A percentile compares a stretch with the other conserved stretches of the same genome.
These are phyloP conservation scores for Ophiostoma angusticollis DNA, from an alignment of 2,329 filamentous ascomycete genomes.

Conservation along the genomic window DNA sequence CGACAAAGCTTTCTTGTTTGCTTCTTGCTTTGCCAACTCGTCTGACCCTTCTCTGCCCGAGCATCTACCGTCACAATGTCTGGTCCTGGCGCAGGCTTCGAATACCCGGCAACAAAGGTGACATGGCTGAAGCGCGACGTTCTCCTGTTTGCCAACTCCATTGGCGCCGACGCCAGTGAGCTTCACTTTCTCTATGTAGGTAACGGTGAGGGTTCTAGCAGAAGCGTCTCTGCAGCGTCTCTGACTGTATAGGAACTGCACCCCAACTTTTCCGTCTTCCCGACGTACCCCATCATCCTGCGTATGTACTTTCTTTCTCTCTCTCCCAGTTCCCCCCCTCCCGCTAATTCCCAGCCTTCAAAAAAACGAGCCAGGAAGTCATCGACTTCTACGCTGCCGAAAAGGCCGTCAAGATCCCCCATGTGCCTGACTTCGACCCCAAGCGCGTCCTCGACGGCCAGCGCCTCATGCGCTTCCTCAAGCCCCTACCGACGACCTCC, in stretches of 20 bases:
- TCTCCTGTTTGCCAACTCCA: constrained; percentile 80
- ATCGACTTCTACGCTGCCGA: constrained; percentile 72
- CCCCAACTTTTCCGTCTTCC: constrained; percentile 76
- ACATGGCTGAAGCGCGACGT: constrained; percentile 81
- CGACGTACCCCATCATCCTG: constrained; percentile 74
- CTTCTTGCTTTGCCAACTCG: not conserved
- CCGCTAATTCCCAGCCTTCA: constrained; percentile 48
- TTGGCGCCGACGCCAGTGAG: constrained; percentile 73
- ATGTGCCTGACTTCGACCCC: constrained; percentile 63
- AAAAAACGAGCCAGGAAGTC: constrained; percentile 61
- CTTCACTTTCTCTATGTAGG: constrained; percentile 83
- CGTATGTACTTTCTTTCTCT: constrained; percentile 32
- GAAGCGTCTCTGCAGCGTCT: not conserved
- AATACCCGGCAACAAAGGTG: constrained; percentile 64
- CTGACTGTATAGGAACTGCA: constrained; percentile 56
- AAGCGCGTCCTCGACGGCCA: constrained; percentile 71
- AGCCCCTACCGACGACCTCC: constrained; percentile 59
- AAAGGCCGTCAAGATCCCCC: constrained; percentile 54
- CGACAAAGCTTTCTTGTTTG: not conserved
- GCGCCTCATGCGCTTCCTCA: constrained; percentile 64
- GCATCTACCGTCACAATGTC: constrained; percentile 23
- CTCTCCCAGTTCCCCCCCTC: not conserved
- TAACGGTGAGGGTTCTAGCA: not conserved
- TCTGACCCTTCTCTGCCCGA: not conserved
- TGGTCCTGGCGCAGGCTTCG: constrained; percentile 55